Evolutionary conservation across 768 basidiomycete genomes (phyloP), one percentile per base, ranked within the genome.

Genomic region (Tricholoma sp.): DNA sequence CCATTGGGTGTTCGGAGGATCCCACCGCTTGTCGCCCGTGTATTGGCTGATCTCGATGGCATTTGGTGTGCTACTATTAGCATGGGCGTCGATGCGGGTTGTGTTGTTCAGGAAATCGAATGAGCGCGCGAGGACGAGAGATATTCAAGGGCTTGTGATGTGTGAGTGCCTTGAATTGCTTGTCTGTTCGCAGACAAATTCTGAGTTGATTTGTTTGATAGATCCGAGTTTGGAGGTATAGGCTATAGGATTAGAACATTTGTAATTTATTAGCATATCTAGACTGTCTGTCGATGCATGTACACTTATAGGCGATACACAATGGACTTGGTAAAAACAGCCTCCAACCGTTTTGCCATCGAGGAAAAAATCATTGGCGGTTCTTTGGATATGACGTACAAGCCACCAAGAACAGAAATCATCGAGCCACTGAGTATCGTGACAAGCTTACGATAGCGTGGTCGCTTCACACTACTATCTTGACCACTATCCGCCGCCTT

Each of bases 81-180:
- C 65, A 0, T 86, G 84, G 84, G 70, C 84, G 15, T 81, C 79
- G 10, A 59, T 88, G 32, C 74, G 85, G 3, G 85, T 88, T 20
- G 44, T 86, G 17, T 56, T 87, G 34, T 63, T 85, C 57, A 70
- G 83, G 36, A 84, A 80, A 64, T 76, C 78, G 15, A 69, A 85
- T 20, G 80, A 84, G 62, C 74, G 77, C 49, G 66, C 77, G 59
- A 77, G 73, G 58, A 85, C 85, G 37, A 83, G 82, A 62, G 83
- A 85, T 67, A 85, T 87, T 61, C 80, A 78, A 57, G 85, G 85
- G 2, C 68, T 88, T 32, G 81, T 81, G 82, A 86, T 88, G 86
- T 85, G 85, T 86, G 74, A 61, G 85, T 80, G 20, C 13, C 12
- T 32, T 45, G 32, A 47, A 50, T 18, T 44, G 17, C 50, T 50